Conservation (phyloP, 441 rosid genomes). For the Pelargonium myrrhifolium region DNA sequence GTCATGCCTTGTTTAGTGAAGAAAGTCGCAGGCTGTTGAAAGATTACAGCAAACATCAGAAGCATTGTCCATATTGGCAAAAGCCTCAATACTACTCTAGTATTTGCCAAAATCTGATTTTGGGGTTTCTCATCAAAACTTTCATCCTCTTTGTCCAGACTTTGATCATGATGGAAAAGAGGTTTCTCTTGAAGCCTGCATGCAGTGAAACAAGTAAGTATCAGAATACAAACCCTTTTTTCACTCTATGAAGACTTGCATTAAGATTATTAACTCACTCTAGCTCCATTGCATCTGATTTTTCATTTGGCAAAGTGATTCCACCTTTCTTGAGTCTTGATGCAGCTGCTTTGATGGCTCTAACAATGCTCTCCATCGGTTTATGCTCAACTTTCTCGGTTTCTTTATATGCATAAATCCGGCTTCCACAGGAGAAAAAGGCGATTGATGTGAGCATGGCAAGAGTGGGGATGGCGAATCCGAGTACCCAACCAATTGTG, state of each 20-base stretch:
- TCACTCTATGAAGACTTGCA: too few relatives aligned
- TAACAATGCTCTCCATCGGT: constrained; percentile 24
- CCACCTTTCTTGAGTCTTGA: constrained; percentile 23
- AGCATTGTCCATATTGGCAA: constrained; percentile 90
- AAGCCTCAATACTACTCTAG: constrained; percentile 43
- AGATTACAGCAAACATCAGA: constrained; percentile 76
- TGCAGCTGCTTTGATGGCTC: constrained; percentile 31
- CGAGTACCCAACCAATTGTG: constrained; percentile 80
- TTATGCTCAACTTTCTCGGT: constrained; percentile 15
- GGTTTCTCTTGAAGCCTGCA: constrained; percentile 75
- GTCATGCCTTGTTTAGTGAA: constrained; percentile 88
- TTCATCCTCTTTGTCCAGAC: constrained; percentile 11
- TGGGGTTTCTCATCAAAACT: constrained; percentile 22
- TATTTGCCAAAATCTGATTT: constrained; percentile 29
- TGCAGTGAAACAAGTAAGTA: neutral
- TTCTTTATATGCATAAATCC: constrained; percentile 37
- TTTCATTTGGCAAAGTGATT: constrained; percentile 34
- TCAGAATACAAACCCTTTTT: too few relatives aligned
- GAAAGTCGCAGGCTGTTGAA: constrained; percentile 79
- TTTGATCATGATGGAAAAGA: constrained; percentile 36
- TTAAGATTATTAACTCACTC: constrained; percentile 45
- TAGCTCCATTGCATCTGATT: constrained; percentile 43
- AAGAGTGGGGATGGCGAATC: constrained; percentile 80
- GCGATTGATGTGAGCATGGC: constrained; percentile 46
- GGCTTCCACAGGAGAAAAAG: constrained; percentile 48